Conservation (phyloP, 306 rosid species). For the Malus fusca region DNA sequence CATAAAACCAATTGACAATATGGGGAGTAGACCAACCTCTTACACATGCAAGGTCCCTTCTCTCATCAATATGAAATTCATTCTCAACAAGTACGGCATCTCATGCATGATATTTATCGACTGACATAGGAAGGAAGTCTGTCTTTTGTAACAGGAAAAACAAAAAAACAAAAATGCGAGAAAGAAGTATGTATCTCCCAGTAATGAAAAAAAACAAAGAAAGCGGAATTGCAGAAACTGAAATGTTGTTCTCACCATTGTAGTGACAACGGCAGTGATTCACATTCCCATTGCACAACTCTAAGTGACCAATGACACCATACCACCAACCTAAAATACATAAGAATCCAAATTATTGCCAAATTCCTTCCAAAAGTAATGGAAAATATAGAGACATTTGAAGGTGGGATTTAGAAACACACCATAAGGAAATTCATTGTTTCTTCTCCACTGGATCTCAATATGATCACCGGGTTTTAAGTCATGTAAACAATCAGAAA, state of each 20-base stretch:
- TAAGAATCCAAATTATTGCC: not conserved
- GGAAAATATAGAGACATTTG: not conserved
- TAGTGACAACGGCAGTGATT: slow-evolving; percentile 54
- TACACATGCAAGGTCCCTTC: too few relatives aligned
- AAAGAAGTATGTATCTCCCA: too few relatives aligned
- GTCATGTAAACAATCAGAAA: slow-evolving; percentile 59
- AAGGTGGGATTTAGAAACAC: slow-evolving; percentile 11
- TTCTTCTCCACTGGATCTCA: slow-evolving; percentile 96
- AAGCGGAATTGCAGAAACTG: slow-evolving; percentile 2
- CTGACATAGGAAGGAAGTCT: not conserved
- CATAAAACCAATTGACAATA: too few relatives aligned
- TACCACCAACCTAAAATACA: slow-evolving; percentile 88
- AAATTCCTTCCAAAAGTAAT: not conserved
- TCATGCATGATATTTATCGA: not conserved
- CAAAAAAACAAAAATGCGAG: too few relatives aligned
- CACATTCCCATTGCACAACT: slow-evolving; percentile 42
- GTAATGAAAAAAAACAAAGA: not conserved
- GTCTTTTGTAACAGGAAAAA: not conserved
- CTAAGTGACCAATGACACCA: slow-evolving; percentile 72
- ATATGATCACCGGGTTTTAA: slow-evolving; percentile 78
- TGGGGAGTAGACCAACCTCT: too few relatives aligned
- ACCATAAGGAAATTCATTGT: slow-evolving; percentile 81
- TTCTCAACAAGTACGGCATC: not conserved
- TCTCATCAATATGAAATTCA: too few relatives aligned
- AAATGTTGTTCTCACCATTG: slow-evolving; percentile 48